Evolutionary conservation across 805 yeast genomes (phyloP), one percentile per base, ranked within the genome.

Genomic region (Suhomyces sp.): DNA sequence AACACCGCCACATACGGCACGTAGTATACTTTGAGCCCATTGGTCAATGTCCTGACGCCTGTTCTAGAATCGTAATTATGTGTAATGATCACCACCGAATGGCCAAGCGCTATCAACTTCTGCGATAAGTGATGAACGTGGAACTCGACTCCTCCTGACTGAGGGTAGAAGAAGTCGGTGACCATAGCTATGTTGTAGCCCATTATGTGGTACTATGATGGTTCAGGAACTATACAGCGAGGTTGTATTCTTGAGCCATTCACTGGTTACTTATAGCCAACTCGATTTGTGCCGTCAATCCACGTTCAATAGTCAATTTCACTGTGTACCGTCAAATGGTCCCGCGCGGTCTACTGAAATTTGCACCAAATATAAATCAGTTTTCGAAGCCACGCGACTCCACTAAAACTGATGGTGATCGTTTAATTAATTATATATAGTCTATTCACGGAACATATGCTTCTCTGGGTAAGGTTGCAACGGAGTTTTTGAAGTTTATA

Each of bases 121-220:
- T 90, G 96, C 0, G 98, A 85, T 21, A 94, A 70, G 66, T 94
- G 98, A 67, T 89, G 90, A 15, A 93, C 88, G 65, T 94, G 99
- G 55, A 93, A 84, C 67, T 94, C 99, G 1, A 94, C 96, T 8
- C 99, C 99, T 3, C 99, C 99, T 0, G 97, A 87, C 65, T 94
- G 99, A 9, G 99, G 99, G 70, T 88, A 94, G 81, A 94, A 94
- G 76, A 91, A 94, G 69, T 94, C 99, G 43, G 96, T 88, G 3
- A 92, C 89, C 97, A 94, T 92, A 6, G 79, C 79, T 50, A 72
- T 71, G 50, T 71, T 72, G 55, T 68, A 66, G 43, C 63, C 61
- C 69, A 63, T 64, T 10, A 4, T 41, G 46, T n/a, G n/a, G n/a
- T 17, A 17, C 41, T 37, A 37, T 37, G 21, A 27, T 12, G 31